phyloP scores from a whole-genome alignment of 331 rosid species.

The Quercus tomentella region DNA sequence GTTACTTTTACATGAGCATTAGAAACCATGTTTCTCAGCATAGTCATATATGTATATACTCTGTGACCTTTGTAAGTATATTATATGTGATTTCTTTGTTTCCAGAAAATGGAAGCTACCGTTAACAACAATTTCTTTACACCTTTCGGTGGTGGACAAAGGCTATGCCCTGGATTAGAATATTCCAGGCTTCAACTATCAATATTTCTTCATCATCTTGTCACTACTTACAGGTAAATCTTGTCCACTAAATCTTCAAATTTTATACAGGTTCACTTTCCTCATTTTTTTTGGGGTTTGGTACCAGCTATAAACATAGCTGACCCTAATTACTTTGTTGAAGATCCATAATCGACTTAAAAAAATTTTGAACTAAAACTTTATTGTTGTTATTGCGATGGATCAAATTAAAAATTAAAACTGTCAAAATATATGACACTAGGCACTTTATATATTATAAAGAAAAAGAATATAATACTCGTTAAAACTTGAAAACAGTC shows the following conservation, averaged over 20 bases:
- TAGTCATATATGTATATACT: background rate
- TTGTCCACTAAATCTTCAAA: background rate
- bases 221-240: constrained; percentile 66
- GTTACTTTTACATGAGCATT: background rate
- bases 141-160: constrained; percentile 88
- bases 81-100: background rate
- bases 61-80: background rate
- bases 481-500: too few species aligned
- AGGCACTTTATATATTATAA: too few species aligned
- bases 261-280: too few species aligned
- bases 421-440: too few species aligned
- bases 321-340: too few species aligned
- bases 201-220: constrained; percentile 80
- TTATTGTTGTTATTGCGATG: too few species aligned
- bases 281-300: too few species aligned
- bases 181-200: constrained; percentile 75
- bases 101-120: constrained; percentile 46
- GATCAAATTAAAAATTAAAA: too few species aligned
- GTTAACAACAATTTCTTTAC: constrained; percentile 44
- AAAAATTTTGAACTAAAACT: too few species aligned
- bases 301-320: too few species aligned
- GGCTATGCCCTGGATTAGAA: constrained; percentile 89
- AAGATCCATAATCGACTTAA: too few species aligned
- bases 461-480: too few species aligned
- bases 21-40: background rate